Base-by-base conservation (phyloP, 371 early-diverging fungal genomes). In the Sporodiniella umbellata region DNA sequence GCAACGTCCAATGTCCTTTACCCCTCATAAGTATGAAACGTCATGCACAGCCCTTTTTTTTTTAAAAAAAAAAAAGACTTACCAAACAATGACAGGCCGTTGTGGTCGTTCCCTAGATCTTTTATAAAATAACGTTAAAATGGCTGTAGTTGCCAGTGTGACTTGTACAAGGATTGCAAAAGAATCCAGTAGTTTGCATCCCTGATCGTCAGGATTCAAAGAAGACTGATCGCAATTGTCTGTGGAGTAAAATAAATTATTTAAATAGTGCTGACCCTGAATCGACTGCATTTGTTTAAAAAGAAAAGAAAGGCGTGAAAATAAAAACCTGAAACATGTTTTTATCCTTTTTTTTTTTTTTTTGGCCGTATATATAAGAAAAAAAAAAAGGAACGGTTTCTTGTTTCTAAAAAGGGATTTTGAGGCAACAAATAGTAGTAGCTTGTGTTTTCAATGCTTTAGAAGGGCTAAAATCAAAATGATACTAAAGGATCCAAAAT, bases 151-250 rank as follows among this genome's bases (percentile, higher is more conserved):
- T 11, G 78, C 86, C 40, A 86, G 56, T 23, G 74, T 51, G 11
- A 81, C 40, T 58, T 86, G 86, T n/a, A 86, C 70, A 45, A 80
- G 51, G 49, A 86, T 81, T 24, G 86, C 86, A 60, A 86, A 86
- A 5, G 72, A 49, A 61, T 82, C 80, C 47, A 82, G 57, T 33
- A 84, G 64, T 51, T 77, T 68, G 42, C 85, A 84, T 4, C 78
- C 66, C 28, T 68, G 61, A 40, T 70, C 68, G 52, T 68, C 67
- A n/a, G 50, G 50, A 39, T 50, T 40, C 21, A 40, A 21, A 21
- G 40, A 21, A 40, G 21, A 12, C 15, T 21, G 21, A 40, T 35
- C 15, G 35, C 35, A 35, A 14, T 35, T 40, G 40, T 19, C 40
- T 40, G 10, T 40, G 8, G 21, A 21, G 40, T 21, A 40, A 40